Base-by-base conservation (phyloP, 2,329 filamentous ascomycete genomes). In the Fonsecaea erecta region DNA sequence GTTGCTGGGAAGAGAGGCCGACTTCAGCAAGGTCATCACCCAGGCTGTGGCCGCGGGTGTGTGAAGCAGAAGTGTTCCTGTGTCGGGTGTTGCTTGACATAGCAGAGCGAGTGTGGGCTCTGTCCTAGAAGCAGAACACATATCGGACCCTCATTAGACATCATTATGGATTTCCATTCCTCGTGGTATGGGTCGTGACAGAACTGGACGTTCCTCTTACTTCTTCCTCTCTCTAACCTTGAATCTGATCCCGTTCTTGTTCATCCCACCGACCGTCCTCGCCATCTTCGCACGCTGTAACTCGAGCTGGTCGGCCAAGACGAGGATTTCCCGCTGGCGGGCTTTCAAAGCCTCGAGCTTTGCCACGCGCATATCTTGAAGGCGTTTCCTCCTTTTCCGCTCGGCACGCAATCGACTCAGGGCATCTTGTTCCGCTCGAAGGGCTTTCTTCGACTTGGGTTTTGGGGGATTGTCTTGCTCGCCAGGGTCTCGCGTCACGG, bases 191-290 rank as follows among this genome's bases (percentile, higher is more conserved):
- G 32, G 28, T 48, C 26, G n/a, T 32, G 24, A 60, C n/a, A 34
- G 7, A 26, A 32, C 3, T 32, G 18, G 40, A 46, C 21, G 28
- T 52, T 32, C n/a, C 7, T 9, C 54, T 55, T 21, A 26, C 71
- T 81, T 80, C 79, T 88, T 88, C 70, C 87, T 79, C 77, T 87
- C 85, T 62, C 86, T 78, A 52, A 86, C 78, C 79, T 88, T 89
- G 81, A 86, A 89, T 72, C 86, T 88, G 71, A 86, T 78, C 8
- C 87, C 87, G 63, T 84, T 79, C 76, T 88, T 88, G 75, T 88
- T 89, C 60, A 84, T 80, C 0, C 87, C 87, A 18, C 86, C 86
- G 2, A 86, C 78, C 1, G 80, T 83, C 66, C 84, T 83, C 68
- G 81, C 83, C 86, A 89, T 88, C 74, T 83, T 84, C 9, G 83